Conservation (phyloP, 2,329 filamentous ascomycete species). For the Decorospora gaudefroyi region DNA sequence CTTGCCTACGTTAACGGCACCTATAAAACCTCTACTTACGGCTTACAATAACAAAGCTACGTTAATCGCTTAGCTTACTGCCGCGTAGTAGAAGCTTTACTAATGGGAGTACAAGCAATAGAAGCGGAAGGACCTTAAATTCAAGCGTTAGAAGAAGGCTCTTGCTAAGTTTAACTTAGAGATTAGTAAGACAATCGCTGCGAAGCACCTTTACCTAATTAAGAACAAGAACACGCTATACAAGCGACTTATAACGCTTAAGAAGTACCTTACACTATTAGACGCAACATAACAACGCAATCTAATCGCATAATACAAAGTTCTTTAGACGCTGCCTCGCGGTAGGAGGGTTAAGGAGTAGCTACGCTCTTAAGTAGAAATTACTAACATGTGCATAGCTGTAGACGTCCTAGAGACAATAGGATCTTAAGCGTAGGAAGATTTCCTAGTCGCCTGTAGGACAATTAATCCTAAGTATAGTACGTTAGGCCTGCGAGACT, state of each 20-base stretch:
- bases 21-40: background rate
- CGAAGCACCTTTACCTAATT: conserved; percentile 3
- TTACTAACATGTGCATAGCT: background rate
- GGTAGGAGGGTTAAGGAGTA: background rate
- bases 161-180: conserved; percentile 1
- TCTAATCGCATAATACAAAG: background rate
- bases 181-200: conserved; percentile 8
- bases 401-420: background rate
- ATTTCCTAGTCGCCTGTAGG: background rate
- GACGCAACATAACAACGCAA: background rate
- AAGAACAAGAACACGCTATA: conserved; percentile 3
- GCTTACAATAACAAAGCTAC: background rate
- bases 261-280: background rate
- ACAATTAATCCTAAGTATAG: background rate
- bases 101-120: conserved; percentile 4
- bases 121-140: background rate
- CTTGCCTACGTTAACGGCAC: background rate
- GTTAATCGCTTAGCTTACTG: background rate
- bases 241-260: background rate
- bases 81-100: background rate
- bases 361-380: background rate
- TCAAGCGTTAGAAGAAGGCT: background rate
- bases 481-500: background rate
- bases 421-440: background rate
- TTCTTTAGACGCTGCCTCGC: background rate